phyloP scores from a whole-genome alignment of 2,329 filamentous ascomycete species.

The Aspergillus quadrilineatus region DNA sequence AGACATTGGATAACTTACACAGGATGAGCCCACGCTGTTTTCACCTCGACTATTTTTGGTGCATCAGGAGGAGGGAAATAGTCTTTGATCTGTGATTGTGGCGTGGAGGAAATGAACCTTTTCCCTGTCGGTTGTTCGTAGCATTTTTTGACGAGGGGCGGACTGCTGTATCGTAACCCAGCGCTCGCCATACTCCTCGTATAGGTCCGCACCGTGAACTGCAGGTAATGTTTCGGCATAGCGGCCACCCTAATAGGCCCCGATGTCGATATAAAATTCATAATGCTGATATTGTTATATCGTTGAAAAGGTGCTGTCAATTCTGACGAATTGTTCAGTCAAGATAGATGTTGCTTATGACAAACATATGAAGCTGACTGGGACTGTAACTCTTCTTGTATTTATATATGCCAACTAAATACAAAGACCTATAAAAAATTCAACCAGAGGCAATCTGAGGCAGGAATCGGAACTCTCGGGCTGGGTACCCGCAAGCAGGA shows the following conservation, averaged over 20 bases:
- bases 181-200: constrained; percentile 24
- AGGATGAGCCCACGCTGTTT: constrained; percentile 68
- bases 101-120: constrained; percentile 41
- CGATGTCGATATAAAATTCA: constrained; percentile 31
- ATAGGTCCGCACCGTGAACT: constrained; percentile 26
- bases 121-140: constrained; percentile 18
- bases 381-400: not conserved
- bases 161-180: constrained; percentile 24
- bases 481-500: not conserved
- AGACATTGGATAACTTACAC: constrained; percentile 37
- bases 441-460: constrained; percentile 3
- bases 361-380: not conserved
- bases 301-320: not conserved
- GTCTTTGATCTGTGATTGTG: constrained; percentile 39
- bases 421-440: not conserved
- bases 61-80: constrained; percentile 63
- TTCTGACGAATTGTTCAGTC: not conserved
- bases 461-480: constrained; percentile 20
- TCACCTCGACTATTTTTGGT: constrained; percentile 61
- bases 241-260: constrained; percentile 29
- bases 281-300: constrained; percentile 15
- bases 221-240: constrained; percentile 28
- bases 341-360: not conserved
- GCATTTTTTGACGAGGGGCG: constrained; percentile 19
- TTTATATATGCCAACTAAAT: constrained; percentile 2